Base-by-base conservation (phyloP, 768 basidiomycete genomes). In the Termitomyces bulborhizus region DNA sequence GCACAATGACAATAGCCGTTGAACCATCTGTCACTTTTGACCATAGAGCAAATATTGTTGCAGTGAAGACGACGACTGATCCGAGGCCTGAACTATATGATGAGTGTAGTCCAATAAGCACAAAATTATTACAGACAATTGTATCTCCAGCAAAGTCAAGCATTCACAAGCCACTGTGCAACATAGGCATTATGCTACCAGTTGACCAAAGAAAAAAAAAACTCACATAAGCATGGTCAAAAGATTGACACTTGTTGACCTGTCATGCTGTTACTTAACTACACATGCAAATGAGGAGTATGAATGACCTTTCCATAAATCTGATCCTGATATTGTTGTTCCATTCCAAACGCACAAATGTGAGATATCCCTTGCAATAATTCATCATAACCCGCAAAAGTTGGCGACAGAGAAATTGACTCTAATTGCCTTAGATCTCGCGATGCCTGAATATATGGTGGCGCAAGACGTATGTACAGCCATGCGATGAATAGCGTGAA, bases 341-440 rank as follows among this genome's bases (percentile, higher is more conserved):
- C 86, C 82, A 85, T 84, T 0, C 80, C 84, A 64, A 87, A 88
- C 1, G 86, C 87, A 5, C 87, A 77, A 18, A 88, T 78, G 63
- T 87, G 84, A 18, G 77, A 69, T 39, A 90, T 77, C 3, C 88
- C 88, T 40, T 80, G 73, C 46, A 88, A 68, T 6, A 88, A 68
- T 58, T 88, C 87, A 60, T 88, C 86, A 59, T 85, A 90, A 0
- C 84, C 85, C 5, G 85, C 80, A 63, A 90, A 88, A 0, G 85
- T 80, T 1, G 87, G 88, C 1, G 85, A 87, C 9, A 86, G 71
- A 11, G 83, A 84, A 27, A 85, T 73, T 1, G 82, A 81, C 64
- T 88, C 85, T 27, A 88, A 67, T 34, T 86, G 73, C 40, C 87
- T 76, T 15, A 90, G 74, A 60, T 90, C 87, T 51, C 87, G 73